Evolutionary conservation across 441 rosid species (phyloP), one percentile per base, ranked within the genome.

Genomic region (Croton laevigatus): DNA sequence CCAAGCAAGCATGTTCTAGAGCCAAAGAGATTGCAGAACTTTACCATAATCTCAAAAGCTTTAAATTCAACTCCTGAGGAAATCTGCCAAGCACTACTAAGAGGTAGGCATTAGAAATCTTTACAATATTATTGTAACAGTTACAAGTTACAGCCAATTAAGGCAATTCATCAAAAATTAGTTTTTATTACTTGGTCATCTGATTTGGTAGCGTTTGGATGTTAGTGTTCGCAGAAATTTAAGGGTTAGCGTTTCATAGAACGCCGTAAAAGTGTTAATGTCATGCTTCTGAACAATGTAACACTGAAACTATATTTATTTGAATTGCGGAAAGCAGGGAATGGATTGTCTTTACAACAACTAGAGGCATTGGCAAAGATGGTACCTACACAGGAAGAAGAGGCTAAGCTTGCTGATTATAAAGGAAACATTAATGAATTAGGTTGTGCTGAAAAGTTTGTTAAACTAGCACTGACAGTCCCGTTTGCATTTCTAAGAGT

Each of bases 311-410:
- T 54, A 57, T 75, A 22, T 22, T 37, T 62, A 14, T 11, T 16
- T 10, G 37, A 19, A 52, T 57, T 57, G 48, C 37, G 66, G 58
- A 36, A 63, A 48, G 19, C 78, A 95, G 99, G 98, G 70, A 80
- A 77, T 23, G 94, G 96, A 0, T 83, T 95, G 76, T 78, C 83
- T 52, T 79, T 87, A 58, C 97, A 90, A 76, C 91, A 92, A 73
- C 76, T 95, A 44, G 99, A 95, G 77, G 98, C 99, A 22, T 81
- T 95, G 75, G 87, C 84, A 73, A 95, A 79, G 80, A 92, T 95
- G 98, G 94, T 82, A 16, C 98, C 96, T 1, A 92, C 91, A 7
- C 88, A 92, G 75, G 99, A 95, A 84, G 99, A 95, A 83, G 98
- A 91, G 62, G n/a, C 76, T 32, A 92, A 91, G 81, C 87, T 95